These are phyloP conservation scores for Colletotrichum sp. DNA, from an alignment of 2,329 filamentous ascomycete genomes.

Conservation along the genomic window DNA sequence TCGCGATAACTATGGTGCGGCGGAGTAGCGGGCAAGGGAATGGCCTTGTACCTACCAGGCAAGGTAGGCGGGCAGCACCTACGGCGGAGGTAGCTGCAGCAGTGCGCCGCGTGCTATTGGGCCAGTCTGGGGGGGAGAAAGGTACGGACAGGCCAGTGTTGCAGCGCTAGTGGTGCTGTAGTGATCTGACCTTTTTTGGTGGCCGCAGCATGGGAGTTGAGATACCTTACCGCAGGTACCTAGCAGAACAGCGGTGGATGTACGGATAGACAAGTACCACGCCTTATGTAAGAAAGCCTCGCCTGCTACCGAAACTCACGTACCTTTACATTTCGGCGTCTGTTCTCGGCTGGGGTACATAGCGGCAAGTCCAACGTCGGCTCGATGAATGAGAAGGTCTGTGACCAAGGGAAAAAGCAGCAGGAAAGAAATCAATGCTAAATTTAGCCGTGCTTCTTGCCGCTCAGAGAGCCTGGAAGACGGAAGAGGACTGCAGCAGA, in stretches of 20 bases:
- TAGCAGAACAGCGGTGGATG: not conserved
- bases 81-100: not conserved
- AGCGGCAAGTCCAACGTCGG: not conserved
- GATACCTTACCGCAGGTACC: not conserved
- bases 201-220: not conserved
- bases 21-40: constrained; percentile 9
- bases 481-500: not conserved
- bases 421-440: not conserved
- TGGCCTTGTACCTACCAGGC: not conserved
- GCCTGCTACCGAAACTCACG: not conserved
- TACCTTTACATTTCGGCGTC: not conserved
- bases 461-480: not conserved
- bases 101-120: not conserved
- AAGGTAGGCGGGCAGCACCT: not conserved
- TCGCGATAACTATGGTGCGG: constrained; percentile 23
- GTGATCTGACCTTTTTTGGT: not conserved
- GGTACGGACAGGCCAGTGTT: not conserved
- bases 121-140: not conserved
- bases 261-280: not conserved
- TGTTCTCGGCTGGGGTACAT: not conserved
- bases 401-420: not conserved
- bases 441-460: not conserved
- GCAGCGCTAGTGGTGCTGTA: constrained; percentile 3
- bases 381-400: not conserved
- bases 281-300: not conserved